Base-by-base conservation (phyloP, 2,329 filamentous ascomycete species). In the Daldinia eschscholtzii region DNA sequence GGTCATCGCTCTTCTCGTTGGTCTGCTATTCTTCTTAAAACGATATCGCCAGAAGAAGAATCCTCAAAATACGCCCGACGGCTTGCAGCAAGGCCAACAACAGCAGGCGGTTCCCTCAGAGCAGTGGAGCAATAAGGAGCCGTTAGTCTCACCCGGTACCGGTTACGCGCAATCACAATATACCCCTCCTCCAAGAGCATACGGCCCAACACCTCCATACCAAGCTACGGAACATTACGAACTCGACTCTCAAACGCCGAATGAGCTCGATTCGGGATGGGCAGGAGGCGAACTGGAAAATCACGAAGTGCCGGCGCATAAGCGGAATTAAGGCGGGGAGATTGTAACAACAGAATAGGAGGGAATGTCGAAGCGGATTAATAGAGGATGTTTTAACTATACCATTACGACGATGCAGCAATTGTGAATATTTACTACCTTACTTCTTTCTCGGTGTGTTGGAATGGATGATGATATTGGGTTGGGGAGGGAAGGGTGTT, bases 181-280 rank as follows among this genome's bases (percentile, higher is more conserved):
- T 30, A 55, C 48, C 35, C 30, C 60, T 4, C 18, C 26, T 1
- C n/a, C 35, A 6, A 53, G 46, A 10, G 64, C 39, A 6, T 63
- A 60, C 23, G 39, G 18, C 15, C 39, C 23, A 23, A 58, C 28
- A n/a, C 57, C 50, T 10, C 48, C 56, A 3, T 67, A 69, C 18
- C 50, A n/a, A 18, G 39, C 15, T 30, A n/a, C 42, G 6, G 50
- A 42, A 26, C 61, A 50, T 28, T 60, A 65, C 50, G 68, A 70
- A 61, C 64, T 70, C 6, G 61, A 48, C 4, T 20, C 13, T 30
- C 57, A 28, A 6, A 61, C 52, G 30, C 55, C 65, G 3, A 50
- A 41, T 12, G 68, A 70, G 39, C 39, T 70, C 1, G 68, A 70
- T 12, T 60, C 65, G 33, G 68, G 64, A 18, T 68, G 52, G 42